Conservation (phyloP, 331 rosid genomes). For the Telfairia occidentalis region DNA sequence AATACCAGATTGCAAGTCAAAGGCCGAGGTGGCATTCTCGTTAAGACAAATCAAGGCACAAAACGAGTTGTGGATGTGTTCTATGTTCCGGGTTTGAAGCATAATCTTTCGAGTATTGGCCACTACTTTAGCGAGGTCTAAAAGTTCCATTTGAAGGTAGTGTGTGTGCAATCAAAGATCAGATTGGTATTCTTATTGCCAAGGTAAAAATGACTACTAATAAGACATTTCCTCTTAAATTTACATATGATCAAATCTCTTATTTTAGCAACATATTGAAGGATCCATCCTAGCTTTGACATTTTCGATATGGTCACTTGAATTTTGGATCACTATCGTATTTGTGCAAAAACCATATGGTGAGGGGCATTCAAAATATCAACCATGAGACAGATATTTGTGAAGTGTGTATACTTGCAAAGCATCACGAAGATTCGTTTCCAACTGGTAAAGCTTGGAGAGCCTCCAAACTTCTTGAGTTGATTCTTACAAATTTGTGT, state of each 20-base stretch:
- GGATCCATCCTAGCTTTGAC: not conserved
- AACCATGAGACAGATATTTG: not conserved
- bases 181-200: too few species aligned
- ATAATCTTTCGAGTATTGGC: not conserved
- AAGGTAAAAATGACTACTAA: too few species aligned
- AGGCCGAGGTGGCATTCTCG: too few species aligned
- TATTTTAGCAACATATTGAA: not conserved
- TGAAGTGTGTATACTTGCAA: not conserved
- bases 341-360: too few species aligned
- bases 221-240: too few species aligned
- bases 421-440: not conserved
- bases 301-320: not conserved
- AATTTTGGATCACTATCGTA: not conserved
- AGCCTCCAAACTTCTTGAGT: too few species aligned
- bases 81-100: not conserved
- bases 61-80: too few species aligned
- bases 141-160: not conserved
- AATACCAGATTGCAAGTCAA: too few species aligned
- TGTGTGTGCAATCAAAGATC: not conserved
- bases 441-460: too few species aligned
- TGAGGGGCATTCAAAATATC: too few species aligned
- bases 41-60: too few species aligned
- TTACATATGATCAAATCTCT: not conserved
- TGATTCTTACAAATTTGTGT: too few species aligned
- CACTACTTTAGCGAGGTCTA: not conserved